These are phyloP conservation scores for Ulota crispa DNA, from an alignment of 225 moss, liverwort and hornwort species.

Conservation along the genomic window DNA sequence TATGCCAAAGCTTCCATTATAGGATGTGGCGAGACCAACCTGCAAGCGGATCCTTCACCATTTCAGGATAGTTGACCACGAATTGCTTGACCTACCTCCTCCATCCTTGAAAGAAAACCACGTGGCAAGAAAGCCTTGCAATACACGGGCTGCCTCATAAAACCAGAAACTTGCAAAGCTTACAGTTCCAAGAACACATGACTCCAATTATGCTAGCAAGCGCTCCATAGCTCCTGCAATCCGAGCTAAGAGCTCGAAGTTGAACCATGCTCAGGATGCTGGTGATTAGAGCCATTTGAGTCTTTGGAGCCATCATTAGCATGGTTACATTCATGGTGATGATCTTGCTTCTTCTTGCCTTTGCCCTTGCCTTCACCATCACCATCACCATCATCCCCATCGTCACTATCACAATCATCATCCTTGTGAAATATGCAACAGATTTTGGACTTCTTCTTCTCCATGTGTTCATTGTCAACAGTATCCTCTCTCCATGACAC, in stretches of 20 bases:
- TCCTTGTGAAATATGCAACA: slow-evolving; percentile 90
- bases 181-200: background rate
- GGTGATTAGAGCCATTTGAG: slow-evolving; percentile 25
- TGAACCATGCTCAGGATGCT: slow-evolving; percentile 30
- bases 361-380: slow-evolving; percentile 50
- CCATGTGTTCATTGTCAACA: slow-evolving; percentile 68
- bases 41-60: slow-evolving; percentile 12
- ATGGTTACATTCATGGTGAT: slow-evolving; percentile 48
- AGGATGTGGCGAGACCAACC: slow-evolving; percentile 12
- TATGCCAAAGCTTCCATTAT: background rate
- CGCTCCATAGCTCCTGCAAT: background rate
- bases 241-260: slow-evolving; percentile 35
- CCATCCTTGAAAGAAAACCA: background rate
- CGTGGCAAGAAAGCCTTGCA: background rate
- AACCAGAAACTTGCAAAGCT: slow-evolving; percentile 15
- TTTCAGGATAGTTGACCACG: slow-evolving; percentile 9
- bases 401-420: slow-evolving; percentile 60
- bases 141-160: background rate
- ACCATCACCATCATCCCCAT: slow-evolving; percentile 51
- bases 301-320: slow-evolving; percentile 30
- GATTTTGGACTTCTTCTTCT: slow-evolving; percentile 88
- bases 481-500: slow-evolving; percentile 60
- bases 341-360: slow-evolving; percentile 53
- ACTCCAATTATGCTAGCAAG: too few relatives aligned
- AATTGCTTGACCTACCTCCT: slow-evolving; percentile 18